These are phyloP conservation scores for Fraxinus floribunda DNA, from an alignment of 305 asterid species.

Conservation along the genomic window DNA sequence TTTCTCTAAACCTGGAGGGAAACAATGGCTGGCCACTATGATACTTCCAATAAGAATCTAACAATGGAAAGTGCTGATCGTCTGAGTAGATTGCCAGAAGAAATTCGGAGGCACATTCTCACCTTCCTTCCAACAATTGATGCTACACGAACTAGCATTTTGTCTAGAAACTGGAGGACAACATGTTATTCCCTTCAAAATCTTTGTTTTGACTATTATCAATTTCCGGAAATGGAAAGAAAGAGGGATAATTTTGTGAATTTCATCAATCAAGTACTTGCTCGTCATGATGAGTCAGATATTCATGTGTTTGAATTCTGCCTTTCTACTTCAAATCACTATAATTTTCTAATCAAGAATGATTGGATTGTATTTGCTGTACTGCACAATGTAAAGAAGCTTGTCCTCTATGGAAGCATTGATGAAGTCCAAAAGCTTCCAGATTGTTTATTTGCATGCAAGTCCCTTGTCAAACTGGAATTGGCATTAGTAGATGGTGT, in stretches of 20 bases:
- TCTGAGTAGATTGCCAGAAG: background rate
- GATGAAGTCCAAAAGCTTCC: background rate
- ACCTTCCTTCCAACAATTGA: conserved; percentile 3
- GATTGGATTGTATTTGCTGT: conserved; percentile 18
- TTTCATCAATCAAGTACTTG: conserved; percentile 16
- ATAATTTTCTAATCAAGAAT: background rate
- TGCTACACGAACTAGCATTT: conserved; percentile 19
- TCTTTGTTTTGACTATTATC: conserved; percentile 11
- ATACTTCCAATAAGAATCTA: background rate
- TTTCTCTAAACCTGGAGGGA: background rate
- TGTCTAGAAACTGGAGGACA: conserved; percentile 17
- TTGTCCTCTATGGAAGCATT: conserved; percentile 13
- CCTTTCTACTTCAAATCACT: background rate
- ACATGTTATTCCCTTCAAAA: background rate
- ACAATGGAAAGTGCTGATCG: background rate
- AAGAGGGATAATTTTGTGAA: background rate
- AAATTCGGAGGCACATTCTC: background rate
- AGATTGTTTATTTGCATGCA: conserved; percentile 11
- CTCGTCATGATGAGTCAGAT: conserved; percentile 17
- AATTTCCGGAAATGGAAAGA: background rate
- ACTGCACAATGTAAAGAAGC: conserved; percentile 11
- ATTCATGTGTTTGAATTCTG: conserved; percentile 9
- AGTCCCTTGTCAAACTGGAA: conserved; percentile 20
- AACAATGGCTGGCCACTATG: background rate
- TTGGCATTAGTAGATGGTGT: conserved; percentile 1